Conservation (phyloP, 345 rosid species). For the Brassica rapa region DNA sequence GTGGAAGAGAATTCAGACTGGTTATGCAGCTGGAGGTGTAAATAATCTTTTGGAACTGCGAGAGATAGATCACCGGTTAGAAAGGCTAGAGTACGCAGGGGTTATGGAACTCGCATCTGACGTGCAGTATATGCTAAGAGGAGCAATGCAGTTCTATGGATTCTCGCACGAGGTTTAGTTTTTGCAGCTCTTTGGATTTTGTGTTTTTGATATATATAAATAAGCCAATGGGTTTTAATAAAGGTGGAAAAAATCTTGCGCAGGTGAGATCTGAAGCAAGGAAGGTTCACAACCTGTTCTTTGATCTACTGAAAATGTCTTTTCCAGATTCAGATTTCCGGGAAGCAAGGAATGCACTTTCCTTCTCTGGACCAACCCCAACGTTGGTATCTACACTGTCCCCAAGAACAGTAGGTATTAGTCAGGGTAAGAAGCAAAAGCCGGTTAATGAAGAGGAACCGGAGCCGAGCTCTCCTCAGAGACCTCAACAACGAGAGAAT, state of each 20-base stretch:
- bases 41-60: constrained; percentile 74
- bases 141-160: constrained; percentile 83
- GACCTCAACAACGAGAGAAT: constrained; percentile 63
- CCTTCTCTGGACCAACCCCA: constrained; percentile 63
- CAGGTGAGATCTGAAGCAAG: constrained; percentile 96
- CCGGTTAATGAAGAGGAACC: constrained; percentile 58
- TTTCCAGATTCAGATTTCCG: constrained; percentile 88
- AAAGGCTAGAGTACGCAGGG: constrained; percentile 72
- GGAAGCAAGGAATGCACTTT: constrained; percentile 76
- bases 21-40: constrained; percentile 63
- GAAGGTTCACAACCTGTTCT: constrained; percentile 96
- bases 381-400: constrained; percentile 53
- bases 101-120: constrained; percentile 90
- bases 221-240: constrained; percentile 1
- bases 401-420: constrained; percentile 50
- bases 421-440: constrained; percentile 69
- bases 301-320: constrained; percentile 86
- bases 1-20: constrained; percentile 85
- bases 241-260: constrained; percentile 13
- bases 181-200: constrained; percentile 1
- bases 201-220: constrained; percentile 9
- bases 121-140: constrained; percentile 82
- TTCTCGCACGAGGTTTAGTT: constrained; percentile 87
- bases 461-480: constrained; percentile 56
- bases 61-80: constrained; percentile 87